Evolutionary conservation across 2,329 filamentous ascomycete genomes (phyloP), one percentile per base, ranked within the genome.

Genomic region (Knoxdaviesia capensis): DNA sequence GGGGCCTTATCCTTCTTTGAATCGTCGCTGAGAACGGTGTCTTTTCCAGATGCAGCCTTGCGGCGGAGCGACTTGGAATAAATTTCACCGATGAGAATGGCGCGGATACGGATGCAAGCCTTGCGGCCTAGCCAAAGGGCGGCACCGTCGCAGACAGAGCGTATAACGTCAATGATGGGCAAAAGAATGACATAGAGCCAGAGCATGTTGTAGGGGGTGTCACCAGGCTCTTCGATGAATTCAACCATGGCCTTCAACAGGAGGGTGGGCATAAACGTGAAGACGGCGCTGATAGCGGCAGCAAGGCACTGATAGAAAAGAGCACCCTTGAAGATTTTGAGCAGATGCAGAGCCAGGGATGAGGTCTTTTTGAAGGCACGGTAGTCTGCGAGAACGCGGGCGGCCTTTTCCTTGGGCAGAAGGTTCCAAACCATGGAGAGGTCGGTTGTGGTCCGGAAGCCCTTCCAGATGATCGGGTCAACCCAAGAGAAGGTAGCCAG

Each of bases 131-230:
- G 80, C 82, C 84, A 98, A 0, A 98, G 68, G 6, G 85, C 83
- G 57, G 90, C 82, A 20, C 81, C 83, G 57, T 90, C 85, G 32
- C 77, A 77, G 28, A 93, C 66, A 5, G 88, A 90, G 45, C 86
- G 81, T 29, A 90, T 62, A 36, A 82, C 69, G 45, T 90, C 86
- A 6, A 87, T 80, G 36, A 86, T 67, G 36, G 93, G 88, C 6
- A 98, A 72, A 2, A 94, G 68, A 39, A 93, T 85, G 39, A 96
- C 90, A 52, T 88, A 94, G 41, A 98, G 75, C 90, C 90, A 98
- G 28, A 93, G 77, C 11, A 94, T 86, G 55, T 90, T 96, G 40
- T 70, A 62, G 0, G 90, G 87, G 1, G 80, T 80, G 4, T 67
- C 64, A 1, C 73, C 68, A 1, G 87, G 86, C 43, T 80, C 66